phyloP scores from a whole-genome alignment of 169 alveolate species.

The Cryptosporidium viatorum region DNA sequence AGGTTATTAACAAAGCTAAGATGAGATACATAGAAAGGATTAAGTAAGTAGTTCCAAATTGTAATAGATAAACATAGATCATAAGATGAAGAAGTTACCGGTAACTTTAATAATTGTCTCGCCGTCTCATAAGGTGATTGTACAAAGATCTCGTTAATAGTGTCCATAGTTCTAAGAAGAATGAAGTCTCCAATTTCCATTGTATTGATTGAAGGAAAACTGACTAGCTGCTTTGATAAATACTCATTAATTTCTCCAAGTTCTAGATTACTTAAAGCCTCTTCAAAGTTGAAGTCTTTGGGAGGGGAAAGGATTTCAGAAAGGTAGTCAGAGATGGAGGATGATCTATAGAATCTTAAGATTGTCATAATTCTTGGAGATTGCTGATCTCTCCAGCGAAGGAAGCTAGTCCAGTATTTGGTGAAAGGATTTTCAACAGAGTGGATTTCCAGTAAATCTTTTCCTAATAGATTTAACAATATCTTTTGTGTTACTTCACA shows the following conservation, averaged over 20 bases:
- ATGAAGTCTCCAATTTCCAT: constrained; percentile 55
- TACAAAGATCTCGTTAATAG: constrained; percentile 20
- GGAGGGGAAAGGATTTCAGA: constrained; percentile 23
- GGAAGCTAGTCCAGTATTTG: constrained; percentile 40
- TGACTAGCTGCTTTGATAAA: constrained; percentile 5
- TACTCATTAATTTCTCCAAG: constrained; percentile 53
- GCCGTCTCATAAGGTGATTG: constrained; percentile 67
- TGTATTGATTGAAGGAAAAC: constrained; percentile 18
- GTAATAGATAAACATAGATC: constrained; percentile 49
- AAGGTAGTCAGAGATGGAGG: constrained; percentile 17
- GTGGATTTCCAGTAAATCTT: background rate
- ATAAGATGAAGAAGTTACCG: constrained; percentile 44
- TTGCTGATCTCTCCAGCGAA: constrained; percentile 37
- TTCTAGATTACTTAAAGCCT: background rate
- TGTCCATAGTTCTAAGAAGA: constrained; percentile 22
- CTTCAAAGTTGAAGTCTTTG: background rate
- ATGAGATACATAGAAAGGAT: constrained; percentile 28
- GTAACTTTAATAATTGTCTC: constrained; percentile 52
- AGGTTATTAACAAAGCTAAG: constrained; percentile 24
- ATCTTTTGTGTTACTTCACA: constrained; percentile 10
- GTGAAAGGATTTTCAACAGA: constrained; percentile 29
- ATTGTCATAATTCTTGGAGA: constrained; percentile 53
- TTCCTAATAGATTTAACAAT: constrained; percentile 1
- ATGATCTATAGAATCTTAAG: constrained; percentile 55
- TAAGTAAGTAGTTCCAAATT: constrained; percentile 45